Percentiles rank a stretch among this genome's conserved stretches.
Evolutionary conservation across 306 rosid genomes (phyloP).

Genomic region (Pyrus pyrifolia): DNA sequence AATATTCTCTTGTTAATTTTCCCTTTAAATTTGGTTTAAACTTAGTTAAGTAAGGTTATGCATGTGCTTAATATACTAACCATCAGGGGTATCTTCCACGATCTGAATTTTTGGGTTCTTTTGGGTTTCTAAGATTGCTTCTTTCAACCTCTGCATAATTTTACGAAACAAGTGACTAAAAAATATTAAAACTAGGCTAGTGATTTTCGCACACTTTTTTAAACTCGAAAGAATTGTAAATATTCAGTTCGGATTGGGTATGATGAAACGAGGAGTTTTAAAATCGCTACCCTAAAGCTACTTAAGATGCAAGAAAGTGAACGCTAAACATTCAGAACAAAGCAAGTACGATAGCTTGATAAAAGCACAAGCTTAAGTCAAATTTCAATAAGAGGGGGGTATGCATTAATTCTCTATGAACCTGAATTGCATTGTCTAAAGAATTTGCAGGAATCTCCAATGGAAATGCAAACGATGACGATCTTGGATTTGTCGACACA

Average conservation of each 20-base stretch:
- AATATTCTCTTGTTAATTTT: not conserved
- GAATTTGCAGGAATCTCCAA: constrained; percentile 59
- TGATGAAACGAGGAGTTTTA: too few relatives aligned
- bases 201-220: too few relatives aligned
- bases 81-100: constrained; percentile 58
- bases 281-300: not conserved
- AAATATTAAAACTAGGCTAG: too few relatives aligned
- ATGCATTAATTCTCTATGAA: constrained; percentile 9
- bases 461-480: constrained; percentile 74
- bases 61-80: constrained; percentile 16
- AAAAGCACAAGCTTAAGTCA: not conserved
- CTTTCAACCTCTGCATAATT: constrained; percentile 51
- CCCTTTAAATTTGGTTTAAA: not conserved
- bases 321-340: not conserved
- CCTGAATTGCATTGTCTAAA: constrained; percentile 60
- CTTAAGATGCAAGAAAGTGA: not conserved
- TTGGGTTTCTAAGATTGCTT: constrained; percentile 80
- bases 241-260: too few relatives aligned
- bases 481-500: constrained; percentile 73
- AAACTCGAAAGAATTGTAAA: too few relatives aligned
- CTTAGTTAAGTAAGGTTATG: not conserved
- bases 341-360: not conserved
- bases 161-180: not conserved
- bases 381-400: not conserved
- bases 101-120: constrained; percentile 62